phyloP scores from a whole-genome alignment of 2,329 filamentous ascomycete species.

The Ophidiomyces ophidiicola region DNA sequence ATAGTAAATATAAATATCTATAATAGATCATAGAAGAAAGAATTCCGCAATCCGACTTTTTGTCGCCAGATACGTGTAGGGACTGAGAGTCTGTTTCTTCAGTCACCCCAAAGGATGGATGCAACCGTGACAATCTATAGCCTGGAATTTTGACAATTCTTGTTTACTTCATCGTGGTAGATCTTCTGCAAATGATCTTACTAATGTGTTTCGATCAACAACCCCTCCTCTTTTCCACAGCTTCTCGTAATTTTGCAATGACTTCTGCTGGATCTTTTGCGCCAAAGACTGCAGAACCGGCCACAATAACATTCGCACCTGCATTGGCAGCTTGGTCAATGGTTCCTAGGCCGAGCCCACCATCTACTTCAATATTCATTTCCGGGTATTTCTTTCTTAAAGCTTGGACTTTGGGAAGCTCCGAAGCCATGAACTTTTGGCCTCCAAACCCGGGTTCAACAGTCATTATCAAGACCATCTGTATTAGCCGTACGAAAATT shows the following conservation, averaged over 20 bases:
- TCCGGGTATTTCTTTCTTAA: conserved; percentile 76
- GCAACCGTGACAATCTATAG: no score
- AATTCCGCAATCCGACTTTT: no score
- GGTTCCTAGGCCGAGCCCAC: conserved; percentile 73
- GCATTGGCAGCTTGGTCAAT: conserved; percentile 91
- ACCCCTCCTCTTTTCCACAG: conserved; percentile 55
- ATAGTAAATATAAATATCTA: no score
- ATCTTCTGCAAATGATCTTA: no score
- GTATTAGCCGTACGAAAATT: no score
- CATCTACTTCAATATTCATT: conserved; percentile 94
- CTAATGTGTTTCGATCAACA: no score
- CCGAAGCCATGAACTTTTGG: conserved; percentile 95
- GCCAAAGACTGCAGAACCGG: conserved; percentile 89
- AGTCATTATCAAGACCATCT: conserved; percentile 99
- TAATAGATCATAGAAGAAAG: no score
- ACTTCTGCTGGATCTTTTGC: conserved; percentile 79
- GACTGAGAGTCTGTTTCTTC: no score
- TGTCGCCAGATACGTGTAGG: no score
- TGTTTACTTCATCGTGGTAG: no score
- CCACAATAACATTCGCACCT: conserved; percentile 95
- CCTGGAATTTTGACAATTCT: no score
- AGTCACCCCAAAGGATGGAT: no score
- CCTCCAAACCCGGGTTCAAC: conserved; percentile 95
- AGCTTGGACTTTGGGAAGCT: conserved; percentile 83
- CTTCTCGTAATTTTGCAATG: conserved; percentile 65